phyloP scores from a whole-genome alignment of 2,329 filamentous ascomycete species.

The Paramyrothecium roridum region DNA sequence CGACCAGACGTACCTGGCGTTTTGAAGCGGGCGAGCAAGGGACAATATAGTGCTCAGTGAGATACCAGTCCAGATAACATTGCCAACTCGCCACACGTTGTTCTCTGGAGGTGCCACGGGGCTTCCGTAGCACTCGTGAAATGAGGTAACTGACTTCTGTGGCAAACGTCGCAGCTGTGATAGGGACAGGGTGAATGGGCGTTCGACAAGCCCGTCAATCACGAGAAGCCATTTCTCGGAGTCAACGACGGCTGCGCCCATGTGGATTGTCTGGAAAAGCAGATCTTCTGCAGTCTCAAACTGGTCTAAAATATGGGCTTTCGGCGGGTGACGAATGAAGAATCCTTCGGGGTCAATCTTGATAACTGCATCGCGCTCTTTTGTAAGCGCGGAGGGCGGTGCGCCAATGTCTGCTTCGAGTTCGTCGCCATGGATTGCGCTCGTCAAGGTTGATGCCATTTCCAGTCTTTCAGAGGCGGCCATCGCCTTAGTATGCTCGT shows the following conservation, averaged over 20 bases:
- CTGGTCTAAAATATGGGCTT: not conserved
- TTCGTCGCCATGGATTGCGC: too few species aligned
- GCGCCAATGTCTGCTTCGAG: too few species aligned
- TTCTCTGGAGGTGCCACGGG: not conserved
- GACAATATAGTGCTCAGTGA: not conserved
- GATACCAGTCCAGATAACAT: not conserved
- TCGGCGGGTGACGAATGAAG: not conserved
- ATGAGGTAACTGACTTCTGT: not conserved
- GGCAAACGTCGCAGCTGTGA: not conserved
- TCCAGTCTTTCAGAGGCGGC: too few species aligned
- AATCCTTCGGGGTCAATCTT: not conserved
- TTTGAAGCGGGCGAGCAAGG: not conserved
- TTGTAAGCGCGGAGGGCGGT: too few species aligned
- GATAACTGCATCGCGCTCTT: not conserved
- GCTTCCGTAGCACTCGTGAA: not conserved
- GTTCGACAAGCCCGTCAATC: not conserved
- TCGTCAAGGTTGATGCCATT: too few species aligned
- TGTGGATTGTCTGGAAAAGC: not conserved
- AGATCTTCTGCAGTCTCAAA: not conserved
- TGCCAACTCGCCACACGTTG: not conserved
- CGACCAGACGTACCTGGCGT: not conserved
- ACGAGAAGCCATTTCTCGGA: not conserved
- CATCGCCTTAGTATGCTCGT: too few species aligned
- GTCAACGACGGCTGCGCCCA: not conserved
- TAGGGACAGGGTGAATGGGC: not conserved